A percentile compares a stretch with the other conserved stretches of the same genome.
Conservation (phyloP, 1,284 basidiomycete genomes). For the Apiotrichum brassicae region DNA sequence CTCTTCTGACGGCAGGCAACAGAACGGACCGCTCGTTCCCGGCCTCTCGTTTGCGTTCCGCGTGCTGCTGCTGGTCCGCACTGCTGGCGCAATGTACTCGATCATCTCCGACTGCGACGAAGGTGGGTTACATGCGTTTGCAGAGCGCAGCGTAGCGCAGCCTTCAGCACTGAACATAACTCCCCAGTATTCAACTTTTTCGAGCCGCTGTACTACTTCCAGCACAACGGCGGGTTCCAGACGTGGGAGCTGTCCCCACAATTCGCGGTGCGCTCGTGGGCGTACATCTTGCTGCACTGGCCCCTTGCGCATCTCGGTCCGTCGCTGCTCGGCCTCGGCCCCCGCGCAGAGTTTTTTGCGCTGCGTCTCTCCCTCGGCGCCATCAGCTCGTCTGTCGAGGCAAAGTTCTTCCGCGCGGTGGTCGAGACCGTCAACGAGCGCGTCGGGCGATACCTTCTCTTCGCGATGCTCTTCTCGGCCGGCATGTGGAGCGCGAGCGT, state of each 20-base stretch:
- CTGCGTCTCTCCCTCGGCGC: slow-evolving; percentile 72
- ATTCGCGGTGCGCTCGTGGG: slow-evolving; percentile 89
- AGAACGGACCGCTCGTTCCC: slow-evolving; percentile 65
- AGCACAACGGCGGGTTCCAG: slow-evolving; percentile 80
- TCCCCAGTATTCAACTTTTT: slow-evolving; percentile 90
- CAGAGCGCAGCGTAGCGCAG: too few relatives aligned
- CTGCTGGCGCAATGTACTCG: slow-evolving; percentile 89
- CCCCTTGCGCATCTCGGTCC: slow-evolving; percentile 43
- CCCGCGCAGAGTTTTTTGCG: slow-evolving; percentile 63
- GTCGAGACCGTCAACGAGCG: slow-evolving; percentile 77
- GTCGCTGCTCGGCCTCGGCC: slow-evolving; percentile 43
- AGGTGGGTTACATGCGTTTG: slow-evolving; percentile 52
- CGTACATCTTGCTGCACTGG: slow-evolving; percentile 74
- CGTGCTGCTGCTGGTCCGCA: slow-evolving; percentile 71
- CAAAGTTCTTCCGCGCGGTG: slow-evolving; percentile 75
- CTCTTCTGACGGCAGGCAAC: slow-evolving; percentile 25
- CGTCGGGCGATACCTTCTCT: slow-evolving; percentile 84
- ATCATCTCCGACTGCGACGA: slow-evolving; percentile 96
- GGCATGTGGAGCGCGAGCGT: slow-evolving; percentile 90
- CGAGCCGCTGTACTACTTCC: slow-evolving; percentile 91
- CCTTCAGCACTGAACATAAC: background rate
- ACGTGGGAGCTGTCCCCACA: slow-evolving; percentile 95
- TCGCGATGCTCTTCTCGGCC: slow-evolving; percentile 74
- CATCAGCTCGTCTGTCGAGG: slow-evolving; percentile 72
- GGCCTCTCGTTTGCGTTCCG: slow-evolving; percentile 75